Percentiles rank a stretch among this genome's conserved stretches.
phyloP scores from a whole-genome alignment of 2,329 filamentous ascomycete species.

The Lachnellula suecica region DNA sequence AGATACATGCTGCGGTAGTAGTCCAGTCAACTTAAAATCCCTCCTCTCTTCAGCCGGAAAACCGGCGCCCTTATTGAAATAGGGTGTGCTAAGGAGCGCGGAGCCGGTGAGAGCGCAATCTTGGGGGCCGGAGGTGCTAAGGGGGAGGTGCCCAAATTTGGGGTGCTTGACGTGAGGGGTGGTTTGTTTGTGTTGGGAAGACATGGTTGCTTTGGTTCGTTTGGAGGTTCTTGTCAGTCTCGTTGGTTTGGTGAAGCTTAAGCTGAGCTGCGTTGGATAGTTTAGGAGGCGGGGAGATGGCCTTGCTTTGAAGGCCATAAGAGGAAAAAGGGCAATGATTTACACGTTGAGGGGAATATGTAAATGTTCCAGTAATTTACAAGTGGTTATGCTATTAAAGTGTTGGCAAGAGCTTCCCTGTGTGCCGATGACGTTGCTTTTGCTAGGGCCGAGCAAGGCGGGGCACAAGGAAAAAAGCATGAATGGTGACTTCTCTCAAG shows the following conservation, averaged over 20 bases:
- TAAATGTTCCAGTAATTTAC: background rate
- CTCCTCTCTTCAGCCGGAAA: constrained; percentile 69
- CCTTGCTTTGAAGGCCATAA: background rate
- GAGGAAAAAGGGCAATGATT: background rate
- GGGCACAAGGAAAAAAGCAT: background rate
- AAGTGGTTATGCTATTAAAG: too few species aligned
- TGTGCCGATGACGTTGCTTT: constrained; percentile 8
- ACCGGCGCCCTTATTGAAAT: constrained; percentile 82
- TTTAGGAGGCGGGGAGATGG: background rate
- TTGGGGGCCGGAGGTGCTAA: constrained; percentile 47
- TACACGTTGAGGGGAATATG: background rate
- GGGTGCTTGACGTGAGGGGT: constrained; percentile 29
- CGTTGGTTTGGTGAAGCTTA: background rate
- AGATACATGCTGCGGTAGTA: constrained; percentile 72
- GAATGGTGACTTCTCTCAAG: background rate
- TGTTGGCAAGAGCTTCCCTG: too few species aligned
- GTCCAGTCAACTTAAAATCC: constrained; percentile 68
- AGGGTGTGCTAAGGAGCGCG: constrained; percentile 61
- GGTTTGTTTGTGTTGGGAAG: constrained; percentile 21
- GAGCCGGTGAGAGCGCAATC: constrained; percentile 50
- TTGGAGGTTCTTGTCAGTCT: background rate
- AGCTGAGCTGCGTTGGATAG: background rate
- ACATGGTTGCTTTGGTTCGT: constrained; percentile 11
- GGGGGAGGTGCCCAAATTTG: constrained; percentile 44
- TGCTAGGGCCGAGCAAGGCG: background rate